phyloP scores from a whole-genome alignment of 2,329 filamentous ascomycete species.

The Coniochaeta prunicola region DNA sequence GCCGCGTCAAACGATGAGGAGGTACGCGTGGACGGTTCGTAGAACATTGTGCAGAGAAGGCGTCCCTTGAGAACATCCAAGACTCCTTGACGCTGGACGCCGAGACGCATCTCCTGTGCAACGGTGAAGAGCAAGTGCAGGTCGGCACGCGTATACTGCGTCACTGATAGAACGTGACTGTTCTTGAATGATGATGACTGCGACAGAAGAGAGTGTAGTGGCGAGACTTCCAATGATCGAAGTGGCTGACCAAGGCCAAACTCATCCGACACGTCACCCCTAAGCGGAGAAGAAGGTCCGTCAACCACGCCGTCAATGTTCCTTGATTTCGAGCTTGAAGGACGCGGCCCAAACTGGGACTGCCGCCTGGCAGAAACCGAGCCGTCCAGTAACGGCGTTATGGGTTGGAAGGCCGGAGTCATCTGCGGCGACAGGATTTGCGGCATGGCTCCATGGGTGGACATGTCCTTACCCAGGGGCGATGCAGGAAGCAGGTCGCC shows the following conservation, averaged over 20 bases:
- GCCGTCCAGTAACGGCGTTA: constrained; percentile 22
- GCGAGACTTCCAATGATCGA: constrained; percentile 47
- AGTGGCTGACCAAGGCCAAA: constrained; percentile 31
- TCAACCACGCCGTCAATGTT: constrained; percentile 26
- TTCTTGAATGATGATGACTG: constrained; percentile 78
- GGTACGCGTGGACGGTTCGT: constrained; percentile 92
- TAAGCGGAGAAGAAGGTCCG: constrained; percentile 15
- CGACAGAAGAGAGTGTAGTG: constrained; percentile 65
- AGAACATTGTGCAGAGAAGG: constrained; percentile 90
- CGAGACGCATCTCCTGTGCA: constrained; percentile 94
- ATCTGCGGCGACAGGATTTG: constrained; percentile 47
- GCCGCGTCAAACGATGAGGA: constrained; percentile 94
- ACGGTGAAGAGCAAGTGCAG: constrained; percentile 93
- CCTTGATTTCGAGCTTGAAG: constrained; percentile 22
- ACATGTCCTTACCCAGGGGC: constrained; percentile 67
- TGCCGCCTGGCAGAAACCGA: constrained; percentile 22
- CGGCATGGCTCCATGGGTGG: constrained; percentile 50
- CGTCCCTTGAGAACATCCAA: constrained; percentile 80
- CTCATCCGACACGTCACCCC: constrained; percentile 30
- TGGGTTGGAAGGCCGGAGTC: constrained; percentile 37
- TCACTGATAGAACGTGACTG: constrained; percentile 84
- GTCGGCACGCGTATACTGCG: constrained; percentile 80
- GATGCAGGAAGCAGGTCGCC: constrained; percentile 51
- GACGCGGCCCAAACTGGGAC: constrained; percentile 26
- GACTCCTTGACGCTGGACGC: constrained; percentile 86